Percentiles rank a stretch among this genome's conserved stretches.
These are phyloP conservation scores for Chalaropsis thielavioides DNA, from an alignment of 2,329 filamentous ascomycete species.

Conservation along the genomic window DNA sequence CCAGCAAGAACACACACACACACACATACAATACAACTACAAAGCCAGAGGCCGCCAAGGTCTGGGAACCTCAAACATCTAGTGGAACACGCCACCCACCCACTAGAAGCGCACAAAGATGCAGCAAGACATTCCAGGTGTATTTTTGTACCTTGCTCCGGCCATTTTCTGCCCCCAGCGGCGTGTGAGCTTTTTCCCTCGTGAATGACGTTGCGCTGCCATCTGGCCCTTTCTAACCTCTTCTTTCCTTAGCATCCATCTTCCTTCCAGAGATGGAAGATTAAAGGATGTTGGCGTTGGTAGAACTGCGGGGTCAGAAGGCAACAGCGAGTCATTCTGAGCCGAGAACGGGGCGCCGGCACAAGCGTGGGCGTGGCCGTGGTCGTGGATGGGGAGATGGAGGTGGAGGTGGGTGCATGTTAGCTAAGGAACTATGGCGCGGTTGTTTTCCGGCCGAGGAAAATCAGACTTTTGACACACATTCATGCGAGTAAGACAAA, in stretches of 20 bases:
- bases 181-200: not conserved
- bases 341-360: not conserved
- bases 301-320: not conserved
- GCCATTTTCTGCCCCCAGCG: not conserved
- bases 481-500: not conserved
- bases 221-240: not conserved
- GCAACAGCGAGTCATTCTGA: not conserved
- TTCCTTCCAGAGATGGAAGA: not conserved
- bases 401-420: too few species aligned
- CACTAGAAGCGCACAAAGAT: not conserved
- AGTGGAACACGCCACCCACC: not conserved
- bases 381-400: not conserved
- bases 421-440: not conserved
- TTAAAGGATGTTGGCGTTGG: not conserved
- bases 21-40: not conserved
- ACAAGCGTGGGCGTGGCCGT: not conserved
- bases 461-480: not conserved
- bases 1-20: not conserved
- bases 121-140: not conserved
- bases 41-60: not conserved
- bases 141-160: not conserved
- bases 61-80: not conserved
- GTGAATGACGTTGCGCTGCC: not conserved
- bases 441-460: not conserved
- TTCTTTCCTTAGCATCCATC: not conserved